Evolutionary conservation across 2,329 filamentous ascomycete species (phyloP), one percentile per base, ranked within the genome.

Genomic region (Epichloe amarillans): DNA sequence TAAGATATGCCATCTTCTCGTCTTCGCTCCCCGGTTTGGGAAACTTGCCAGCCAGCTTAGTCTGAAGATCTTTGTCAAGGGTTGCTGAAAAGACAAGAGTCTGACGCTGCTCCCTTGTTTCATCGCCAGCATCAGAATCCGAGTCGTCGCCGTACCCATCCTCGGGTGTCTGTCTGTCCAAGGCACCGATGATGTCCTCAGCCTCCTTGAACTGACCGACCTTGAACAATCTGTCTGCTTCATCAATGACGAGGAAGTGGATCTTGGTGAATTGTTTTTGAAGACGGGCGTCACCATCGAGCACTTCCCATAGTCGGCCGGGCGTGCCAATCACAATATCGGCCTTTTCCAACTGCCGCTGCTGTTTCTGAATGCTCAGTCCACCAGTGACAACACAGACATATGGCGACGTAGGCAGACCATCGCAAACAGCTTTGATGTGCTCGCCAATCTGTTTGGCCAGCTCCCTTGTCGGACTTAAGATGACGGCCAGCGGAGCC

Each of bases 11-110:
- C 82, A 97, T 88, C 0, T 88, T 91, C 60, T 94, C 82, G 55
- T 83, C 80, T 51, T 88, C 80, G 59, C 75, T 80, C 69, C 55
- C 64, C 12, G 56, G 84, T 19, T 43, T 44, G 38, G 49, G 35
- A 15, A 52, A 55, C 51, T 79, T 94, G 26, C 88, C 86, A 1
- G 86, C 82, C 12, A 98, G 76, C 65, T 96, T 97, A 59, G 91
- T 87, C 64, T 97, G 91, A 33, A 98, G 70, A 0, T 84, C 83
- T 61, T 90, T 91, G 63, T 95, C 86, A 66, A 98, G 95, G 0
- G 93, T 98, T 0, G 93, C 93, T 0, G 93, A 97, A 66, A 98
- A 98, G 19, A 98, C 88, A 0, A 98, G 77, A 0, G 90, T 97
- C 63, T 98, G 93, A 40, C 91, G 74, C 15, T 77, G 74, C 15